These are phyloP conservation scores for Anthoceros angustus DNA, from an alignment of 225 moss, liverwort and hornwort species.

Conservation along the genomic window DNA sequence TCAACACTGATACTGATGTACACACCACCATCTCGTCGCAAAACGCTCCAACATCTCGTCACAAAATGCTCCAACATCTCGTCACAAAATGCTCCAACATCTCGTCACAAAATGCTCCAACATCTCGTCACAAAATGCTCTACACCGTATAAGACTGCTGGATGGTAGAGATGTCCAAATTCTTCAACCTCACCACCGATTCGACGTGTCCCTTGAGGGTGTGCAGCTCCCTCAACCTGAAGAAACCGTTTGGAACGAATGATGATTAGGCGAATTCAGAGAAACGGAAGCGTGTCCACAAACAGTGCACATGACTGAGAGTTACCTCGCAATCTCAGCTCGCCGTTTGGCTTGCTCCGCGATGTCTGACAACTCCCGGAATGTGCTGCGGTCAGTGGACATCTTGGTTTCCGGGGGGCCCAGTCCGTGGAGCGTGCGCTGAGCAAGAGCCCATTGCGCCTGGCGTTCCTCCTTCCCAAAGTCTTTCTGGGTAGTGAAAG, in stretches of 20 bases:
- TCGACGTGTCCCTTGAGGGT: conserved; percentile 2
- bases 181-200: conserved; percentile 2
- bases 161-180: background rate
- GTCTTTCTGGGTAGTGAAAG: conserved; percentile 1
- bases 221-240: background rate
- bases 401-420: background rate
- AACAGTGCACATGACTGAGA: background rate
- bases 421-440: conserved; percentile 1
- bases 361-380: background rate
- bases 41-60: no score
- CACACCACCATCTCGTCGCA: no score
- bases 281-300: background rate
- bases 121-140: background rate
- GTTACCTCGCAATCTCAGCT: conserved; percentile 1
- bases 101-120: background rate
- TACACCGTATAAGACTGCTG: background rate
- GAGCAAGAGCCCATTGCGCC: conserved; percentile 1
- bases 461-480: background rate
- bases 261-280: background rate
- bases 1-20: no score
- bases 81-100: background rate
- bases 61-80: background rate
- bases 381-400: background rate
- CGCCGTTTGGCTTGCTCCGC: background rate
- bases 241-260: background rate